Evolutionary conservation across 1,284 basidiomycete genomes (phyloP).

Genomic region (Athelia sp.): DNA sequence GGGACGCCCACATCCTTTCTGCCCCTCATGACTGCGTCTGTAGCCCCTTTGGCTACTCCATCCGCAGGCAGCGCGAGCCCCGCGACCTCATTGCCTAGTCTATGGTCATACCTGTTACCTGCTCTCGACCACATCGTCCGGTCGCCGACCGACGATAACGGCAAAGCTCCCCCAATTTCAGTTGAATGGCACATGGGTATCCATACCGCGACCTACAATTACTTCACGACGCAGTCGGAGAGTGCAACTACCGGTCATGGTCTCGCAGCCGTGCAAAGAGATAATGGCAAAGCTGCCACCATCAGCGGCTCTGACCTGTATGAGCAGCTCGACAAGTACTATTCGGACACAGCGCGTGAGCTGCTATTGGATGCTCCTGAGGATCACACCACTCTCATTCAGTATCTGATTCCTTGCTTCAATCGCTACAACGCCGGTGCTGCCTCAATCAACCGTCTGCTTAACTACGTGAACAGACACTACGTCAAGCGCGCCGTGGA

Average conservation of each 20-base stretch:
- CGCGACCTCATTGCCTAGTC: slow-evolving; percentile 57
- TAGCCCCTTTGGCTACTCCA: slow-evolving; percentile 43
- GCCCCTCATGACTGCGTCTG: background rate
- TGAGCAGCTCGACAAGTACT: slow-evolving; percentile 64
- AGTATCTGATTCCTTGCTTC: slow-evolving; percentile 67
- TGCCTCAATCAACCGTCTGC: slow-evolving; percentile 59
- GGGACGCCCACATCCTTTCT: background rate
- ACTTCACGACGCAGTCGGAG: slow-evolving; percentile 64
- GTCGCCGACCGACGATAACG: slow-evolving; percentile 50
- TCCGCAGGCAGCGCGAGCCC: slow-evolving; percentile 67
- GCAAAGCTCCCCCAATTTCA: slow-evolving; percentile 60
- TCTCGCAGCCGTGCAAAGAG: slow-evolving; percentile 14
- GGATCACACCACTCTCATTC: slow-evolving; percentile 60
- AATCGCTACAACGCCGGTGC: slow-evolving; percentile 63
- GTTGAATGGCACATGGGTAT: slow-evolving; percentile 69
- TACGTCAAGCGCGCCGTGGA: slow-evolving; percentile 72
- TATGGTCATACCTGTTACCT: slow-evolving; percentile 71
- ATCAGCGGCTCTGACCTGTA: slow-evolving; percentile 63
- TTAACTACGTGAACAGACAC: slow-evolving; percentile 76
- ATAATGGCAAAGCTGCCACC: slow-evolving; percentile 15
- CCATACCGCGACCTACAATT: slow-evolving; percentile 75
- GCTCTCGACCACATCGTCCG: slow-evolving; percentile 72
- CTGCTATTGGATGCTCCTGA: slow-evolving; percentile 56
- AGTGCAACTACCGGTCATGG: slow-evolving; percentile 22
- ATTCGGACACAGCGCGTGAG: slow-evolving; percentile 53